Percentiles rank a stretch among this genome's conserved stretches.
phyloP scores from a whole-genome alignment of 164 flowering plant genomes.

The Aristolochia californica region DNA sequence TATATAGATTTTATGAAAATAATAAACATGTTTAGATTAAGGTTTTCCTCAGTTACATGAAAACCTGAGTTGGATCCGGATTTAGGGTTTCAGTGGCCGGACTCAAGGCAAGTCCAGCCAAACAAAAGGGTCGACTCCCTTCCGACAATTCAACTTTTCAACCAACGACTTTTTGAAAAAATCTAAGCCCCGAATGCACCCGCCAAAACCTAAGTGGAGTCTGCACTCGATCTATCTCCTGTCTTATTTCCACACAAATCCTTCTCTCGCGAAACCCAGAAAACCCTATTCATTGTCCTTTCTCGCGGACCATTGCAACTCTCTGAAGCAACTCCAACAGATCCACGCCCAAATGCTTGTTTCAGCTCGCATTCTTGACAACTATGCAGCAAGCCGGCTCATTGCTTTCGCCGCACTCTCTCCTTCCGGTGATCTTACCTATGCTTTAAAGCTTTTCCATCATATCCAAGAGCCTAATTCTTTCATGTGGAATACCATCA shows the following conservation, averaged over 20 bases:
- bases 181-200: neutral
- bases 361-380: conserved; percentile 43
- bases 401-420: conserved; percentile 49
- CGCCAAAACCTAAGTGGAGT: neutral
- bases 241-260: neutral
- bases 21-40: too few relatives aligned
- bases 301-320: conserved; percentile 42
- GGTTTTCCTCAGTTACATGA: too few relatives aligned
- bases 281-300: conserved; percentile 25
- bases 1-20: too few relatives aligned
- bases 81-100: too few relatives aligned
- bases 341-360: conserved; percentile 57
- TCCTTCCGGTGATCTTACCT: conserved; percentile 29
- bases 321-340: conserved; percentile 50
- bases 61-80: too few relatives aligned
- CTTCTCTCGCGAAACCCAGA: neutral
- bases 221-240: neutral
- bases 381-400: conserved; percentile 54
- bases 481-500: conserved; percentile 64
- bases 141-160: too few relatives aligned
- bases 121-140: too few relatives aligned
- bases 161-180: too few relatives aligned
- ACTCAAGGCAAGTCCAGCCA: too few relatives aligned
- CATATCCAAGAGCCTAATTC: conserved; percentile 32
- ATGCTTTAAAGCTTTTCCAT: conserved; percentile 37